Base-by-base conservation (phyloP, 1,284 basidiomycete genomes). In the Fomitiporia mediterranea region DNA sequence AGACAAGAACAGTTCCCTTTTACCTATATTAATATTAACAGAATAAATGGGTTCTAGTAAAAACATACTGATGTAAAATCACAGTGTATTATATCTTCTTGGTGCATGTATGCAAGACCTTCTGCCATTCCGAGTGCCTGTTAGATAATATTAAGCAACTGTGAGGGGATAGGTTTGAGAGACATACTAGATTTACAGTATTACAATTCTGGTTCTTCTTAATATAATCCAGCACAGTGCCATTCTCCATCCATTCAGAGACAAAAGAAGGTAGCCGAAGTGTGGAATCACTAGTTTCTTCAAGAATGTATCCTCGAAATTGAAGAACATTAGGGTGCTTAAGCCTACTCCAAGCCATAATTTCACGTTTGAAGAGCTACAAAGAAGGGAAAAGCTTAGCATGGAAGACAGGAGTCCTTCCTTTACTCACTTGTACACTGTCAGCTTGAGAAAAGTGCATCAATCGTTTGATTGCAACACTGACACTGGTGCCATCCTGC, bases 61-160 rank as follows among this genome's bases (percentile, higher is more conserved):
- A 7, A 1, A 30, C 53, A 25, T 17, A 58, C 57, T 13, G 53
- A 11, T 44, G 50, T 58, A 15, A 58, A 13, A 49, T 58, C 47
- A 19, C 37, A 34, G 27, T 55, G 57, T 34, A 58, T 34, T 25
- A 58, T 21, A 15, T 38, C 23, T 4, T 27, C 32, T 3, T 27
- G 25, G 21, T 55, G 57, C 9, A 55, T 23, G 23, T 58, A 42
- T 17, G 39, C 40, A 4, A 58, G 39, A 6, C 57, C 57, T 19
- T 44, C 39, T 11, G 57, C 53, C 13, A 58, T 46, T 2, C 38
- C 56, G 25, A 49, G 23, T 13, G 34, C 32, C 57, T 58, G 23
- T 19, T 21, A 43, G 4, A 19, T 13, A 6, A 11, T 35, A 27
- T 23, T 39, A 25, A 13, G 21, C 6, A 38, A 37, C 7, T 2